Evolutionary conservation across 163 green algal species (phyloP).

Genomic region (Scenedesmus sp.): DNA sequence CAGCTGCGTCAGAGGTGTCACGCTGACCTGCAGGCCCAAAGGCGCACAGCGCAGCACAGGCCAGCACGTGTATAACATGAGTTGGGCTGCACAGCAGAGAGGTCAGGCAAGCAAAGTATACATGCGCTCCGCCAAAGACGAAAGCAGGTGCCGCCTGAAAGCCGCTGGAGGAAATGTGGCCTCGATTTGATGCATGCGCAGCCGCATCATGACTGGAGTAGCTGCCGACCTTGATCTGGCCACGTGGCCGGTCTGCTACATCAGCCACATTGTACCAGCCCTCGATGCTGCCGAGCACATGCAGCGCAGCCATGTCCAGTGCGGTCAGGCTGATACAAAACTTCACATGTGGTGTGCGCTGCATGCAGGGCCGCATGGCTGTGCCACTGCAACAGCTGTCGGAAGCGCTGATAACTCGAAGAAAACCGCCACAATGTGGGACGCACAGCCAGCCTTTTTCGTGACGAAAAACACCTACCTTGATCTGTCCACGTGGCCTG

Average conservation of each 20-base stretch:
- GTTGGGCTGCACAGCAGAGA: no score
- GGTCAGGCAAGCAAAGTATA: no score
- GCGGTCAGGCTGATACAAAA: no score
- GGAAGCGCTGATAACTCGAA: background rate
- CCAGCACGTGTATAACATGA: background rate
- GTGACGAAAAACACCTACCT: background rate
- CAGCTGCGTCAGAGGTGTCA: constrained; percentile 14
- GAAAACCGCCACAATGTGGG: background rate
- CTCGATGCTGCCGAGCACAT: constrained; percentile 34
- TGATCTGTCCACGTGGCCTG: constrained; percentile 29
- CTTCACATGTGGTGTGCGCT: no score
- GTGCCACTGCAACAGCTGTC: background rate
- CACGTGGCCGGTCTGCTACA: background rate
- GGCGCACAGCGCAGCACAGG: background rate
- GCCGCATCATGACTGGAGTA: background rate
- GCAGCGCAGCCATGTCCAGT: constrained; percentile 27
- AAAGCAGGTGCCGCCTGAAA: background rate
- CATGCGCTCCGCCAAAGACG: no score
- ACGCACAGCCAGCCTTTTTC: background rate
- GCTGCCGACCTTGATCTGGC: constrained; percentile 46
- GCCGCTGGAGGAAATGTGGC: background rate
- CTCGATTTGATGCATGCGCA: no score
- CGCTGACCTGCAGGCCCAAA: constrained; percentile 18
- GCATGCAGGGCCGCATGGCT: background rate
- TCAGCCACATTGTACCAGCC: constrained; percentile 49